Base-by-base conservation (phyloP, 192 early-diverging fungal species). In the Cetraspora pellucida region DNA sequence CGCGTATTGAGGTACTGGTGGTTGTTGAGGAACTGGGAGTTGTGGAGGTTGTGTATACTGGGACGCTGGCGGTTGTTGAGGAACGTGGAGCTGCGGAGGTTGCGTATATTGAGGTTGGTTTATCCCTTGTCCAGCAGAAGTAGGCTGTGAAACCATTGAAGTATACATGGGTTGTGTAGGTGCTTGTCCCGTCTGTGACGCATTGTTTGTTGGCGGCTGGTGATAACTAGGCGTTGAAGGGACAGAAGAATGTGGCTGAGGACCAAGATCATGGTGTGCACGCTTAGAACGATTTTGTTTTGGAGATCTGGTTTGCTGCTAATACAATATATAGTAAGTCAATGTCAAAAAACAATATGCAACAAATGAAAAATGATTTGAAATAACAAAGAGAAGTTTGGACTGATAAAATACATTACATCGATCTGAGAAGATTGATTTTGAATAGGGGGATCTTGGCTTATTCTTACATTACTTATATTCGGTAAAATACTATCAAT, bases 111-210 rank as follows among this genome's bases (percentile, higher is more conserved):
- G 37, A 37, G 37, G 7, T 46, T 55, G 82, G 63, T 75, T 79
- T 54, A 68, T 68, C 60, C 52, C 75, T 75, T 55, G 82, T 50
- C 21, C 59, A 77, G 61, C 69, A 13, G n/a, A 59, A 59, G 19
- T 79, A 60, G 78, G 57, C 67, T 43, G 83, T 80, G 59, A 72
- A 52, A 25, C 82, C 81, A 50, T 77, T 80, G 52, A 74, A 79
- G 37, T 49, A 59, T 46, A 61, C 16, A 30, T 21, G n/a, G 16
- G 74, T 64, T 43, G 74, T 31, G 43, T 50, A 50, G 9, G 60
- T 46, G 27, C 21, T 45, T 75, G 74, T 17, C 11, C 74, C 14
- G 72, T 52, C 28, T 59, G 72, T 21, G 16, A 1, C 43, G 30
- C 37, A 74, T 74, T 74, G 43, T 59, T 74, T 17, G 37, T 1